phyloP scores from a whole-genome alignment of 768 basidiomycete genomes.

The Tylopilus plumbeoviolaceoides region DNA sequence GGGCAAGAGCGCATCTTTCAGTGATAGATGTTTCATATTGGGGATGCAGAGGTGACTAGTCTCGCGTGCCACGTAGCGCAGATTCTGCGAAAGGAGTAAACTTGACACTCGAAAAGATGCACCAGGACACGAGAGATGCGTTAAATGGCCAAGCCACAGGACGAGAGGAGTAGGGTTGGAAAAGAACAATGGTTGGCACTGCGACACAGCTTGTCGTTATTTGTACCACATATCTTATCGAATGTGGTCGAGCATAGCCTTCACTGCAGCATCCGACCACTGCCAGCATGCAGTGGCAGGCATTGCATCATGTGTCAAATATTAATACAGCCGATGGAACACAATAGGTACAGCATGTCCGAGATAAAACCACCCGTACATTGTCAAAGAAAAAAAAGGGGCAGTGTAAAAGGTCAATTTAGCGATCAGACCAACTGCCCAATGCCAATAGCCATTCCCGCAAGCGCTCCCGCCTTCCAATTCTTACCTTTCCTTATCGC shows the following conservation, averaged over 20 bases:
- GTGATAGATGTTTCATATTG: conserved; percentile 33
- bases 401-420: neutral
- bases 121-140: neutral
- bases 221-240: conserved; percentile 19
- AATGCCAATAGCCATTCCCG: neutral
- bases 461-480: conserved; percentile 6
- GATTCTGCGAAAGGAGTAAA: neutral
- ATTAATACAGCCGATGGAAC: too few species aligned
- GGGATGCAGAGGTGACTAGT: neutral
- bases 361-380: neutral
- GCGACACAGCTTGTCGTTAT: conserved; percentile 13
- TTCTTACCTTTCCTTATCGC: neutral
- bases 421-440: conserved; percentile 11
- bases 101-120: neutral
- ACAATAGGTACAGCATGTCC: conserved; percentile 1
- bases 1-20: conserved; percentile 63
- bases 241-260: conserved; percentile 10
- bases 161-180: neutral
- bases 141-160: neutral
- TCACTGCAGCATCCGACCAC: too few species aligned
- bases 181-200: neutral
- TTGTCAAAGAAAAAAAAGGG: neutral
- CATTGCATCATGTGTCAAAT: too few species aligned
- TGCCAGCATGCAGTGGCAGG: too few species aligned
- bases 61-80: neutral